A percentile compares a stretch with the other conserved stretches of the same genome.
Evolutionary conservation across 495 filamentous ascomycete genomes (phyloP).

Genomic region (Hyaloscypha variabilis): DNA sequence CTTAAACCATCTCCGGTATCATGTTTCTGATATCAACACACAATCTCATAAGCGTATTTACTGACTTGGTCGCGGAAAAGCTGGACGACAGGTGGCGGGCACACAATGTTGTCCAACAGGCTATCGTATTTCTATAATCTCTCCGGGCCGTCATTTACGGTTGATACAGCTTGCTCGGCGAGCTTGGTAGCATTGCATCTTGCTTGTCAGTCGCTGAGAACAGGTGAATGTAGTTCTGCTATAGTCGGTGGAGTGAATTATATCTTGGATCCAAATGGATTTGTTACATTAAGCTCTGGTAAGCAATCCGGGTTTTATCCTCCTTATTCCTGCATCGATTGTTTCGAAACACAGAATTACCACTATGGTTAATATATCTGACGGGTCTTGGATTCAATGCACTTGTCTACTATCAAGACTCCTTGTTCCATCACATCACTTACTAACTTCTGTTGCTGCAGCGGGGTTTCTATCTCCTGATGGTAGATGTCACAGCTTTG

Average conservation of each 20-base stretch:
- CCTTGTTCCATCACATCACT: background rate
- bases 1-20: constrained; percentile 44
- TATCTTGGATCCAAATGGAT: constrained; percentile 35
- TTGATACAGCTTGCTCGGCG: constrained; percentile 89
- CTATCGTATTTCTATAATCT: constrained; percentile 61
- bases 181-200: constrained; percentile 65
- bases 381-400: background rate
- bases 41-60: background rate
- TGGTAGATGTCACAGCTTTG: constrained; percentile 62
- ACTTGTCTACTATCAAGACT: background rate
- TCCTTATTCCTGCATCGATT: background rate
- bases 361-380: background rate
- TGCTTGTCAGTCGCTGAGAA: constrained; percentile 80
- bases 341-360: constrained; percentile 8
- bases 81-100: constrained; percentile 34
- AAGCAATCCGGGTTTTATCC: background rate
- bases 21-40: background rate
- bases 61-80: background rate
- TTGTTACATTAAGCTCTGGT: constrained; percentile 31
- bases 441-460: background rate
- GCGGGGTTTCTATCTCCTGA: constrained; percentile 33
- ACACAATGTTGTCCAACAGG: constrained; percentile 64
- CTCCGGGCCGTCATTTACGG: constrained; percentile 65
- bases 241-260: constrained; percentile 24
- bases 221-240: constrained; percentile 45